phyloP scores from a whole-genome alignment of 805 yeast genomes.

The Ogataea minuta region DNA sequence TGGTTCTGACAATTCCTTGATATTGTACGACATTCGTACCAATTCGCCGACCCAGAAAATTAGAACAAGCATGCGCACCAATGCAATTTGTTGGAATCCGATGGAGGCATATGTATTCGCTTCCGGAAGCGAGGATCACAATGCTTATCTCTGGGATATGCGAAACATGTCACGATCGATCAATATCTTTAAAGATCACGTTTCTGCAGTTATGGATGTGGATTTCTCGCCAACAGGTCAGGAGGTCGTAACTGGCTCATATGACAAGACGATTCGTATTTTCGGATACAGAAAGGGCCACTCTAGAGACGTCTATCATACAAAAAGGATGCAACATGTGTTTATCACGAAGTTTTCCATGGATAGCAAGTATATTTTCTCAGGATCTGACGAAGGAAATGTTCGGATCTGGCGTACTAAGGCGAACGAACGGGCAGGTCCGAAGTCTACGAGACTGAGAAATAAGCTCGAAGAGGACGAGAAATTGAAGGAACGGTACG shows the following conservation, averaged over 20 bases:
- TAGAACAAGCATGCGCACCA: constrained; percentile 77
- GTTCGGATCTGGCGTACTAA: constrained; percentile 88
- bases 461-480: constrained; percentile 85
- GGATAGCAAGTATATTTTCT: constrained; percentile 82
- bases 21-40: constrained; percentile 86
- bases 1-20: constrained; percentile 87
- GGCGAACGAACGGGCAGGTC: constrained; percentile 80
- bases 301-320: constrained; percentile 92
- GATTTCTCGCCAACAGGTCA: constrained; percentile 98
- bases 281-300: constrained; percentile 74
- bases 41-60: constrained; percentile 90
- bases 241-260: constrained; percentile 91
- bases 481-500: constrained; percentile 87
- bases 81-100: constrained; percentile 93
- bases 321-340: constrained; percentile 96
- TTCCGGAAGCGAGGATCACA: constrained; percentile 91
- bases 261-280: constrained; percentile 88
- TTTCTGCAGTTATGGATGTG: constrained; percentile 89
- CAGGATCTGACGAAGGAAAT: constrained; percentile 96
- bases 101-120: constrained; percentile 96
- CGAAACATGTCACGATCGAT: constrained; percentile 78
- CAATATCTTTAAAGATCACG: constrained; percentile 92
- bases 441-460: constrained; percentile 77
- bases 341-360: constrained; percentile 80
- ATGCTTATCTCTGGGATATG: constrained; percentile 94